Conservation (phyloP, 208 protist genomes). For the Endotrypanum monterogeii region DNA sequence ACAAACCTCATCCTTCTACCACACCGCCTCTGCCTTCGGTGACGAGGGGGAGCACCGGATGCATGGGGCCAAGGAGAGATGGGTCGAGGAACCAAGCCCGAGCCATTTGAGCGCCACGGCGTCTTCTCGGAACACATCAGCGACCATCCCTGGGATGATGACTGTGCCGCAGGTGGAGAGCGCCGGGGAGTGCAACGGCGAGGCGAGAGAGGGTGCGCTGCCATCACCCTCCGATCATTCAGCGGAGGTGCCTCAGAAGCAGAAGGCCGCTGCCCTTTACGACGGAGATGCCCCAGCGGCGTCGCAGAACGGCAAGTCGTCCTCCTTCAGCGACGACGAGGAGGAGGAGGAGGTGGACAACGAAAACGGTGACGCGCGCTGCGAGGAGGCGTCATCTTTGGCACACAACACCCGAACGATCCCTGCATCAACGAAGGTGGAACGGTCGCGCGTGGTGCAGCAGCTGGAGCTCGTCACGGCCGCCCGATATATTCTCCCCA, state of each 20-base stretch:
- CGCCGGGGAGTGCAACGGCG: slow-evolving; percentile 10
- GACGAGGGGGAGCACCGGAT: slow-evolving; percentile 10
- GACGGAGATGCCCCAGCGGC: neutral
- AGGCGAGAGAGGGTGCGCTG: slow-evolving; percentile 11
- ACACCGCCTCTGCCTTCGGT: slow-evolving; percentile 31
- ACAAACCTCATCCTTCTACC: slow-evolving; percentile 35
- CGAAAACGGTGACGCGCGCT: neutral
- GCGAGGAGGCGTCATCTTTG: neutral
- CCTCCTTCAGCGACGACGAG: slow-evolving; percentile 8
- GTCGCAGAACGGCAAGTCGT: neutral
- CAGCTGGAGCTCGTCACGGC: slow-evolving; percentile 32
- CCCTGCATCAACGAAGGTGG: slow-evolving; percentile 1
- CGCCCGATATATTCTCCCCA: slow-evolving; percentile 40
- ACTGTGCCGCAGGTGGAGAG: neutral
- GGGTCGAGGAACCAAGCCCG: neutral
- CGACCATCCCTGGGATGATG: neutral
- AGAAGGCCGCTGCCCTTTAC: slow-evolving; percentile 5
- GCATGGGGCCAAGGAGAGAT: neutral
- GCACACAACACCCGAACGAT: slow-evolving; percentile 5
- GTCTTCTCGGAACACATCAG: neutral
- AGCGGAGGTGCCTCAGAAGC: slow-evolving; percentile 1
- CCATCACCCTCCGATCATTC: neutral
- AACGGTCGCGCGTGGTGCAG: slow-evolving; percentile 22
- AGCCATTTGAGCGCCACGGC: neutral
- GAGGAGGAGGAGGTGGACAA: slow-evolving; percentile 11